Conservation (phyloP, 345 rosid genomes). For the Populus nigra region DNA sequence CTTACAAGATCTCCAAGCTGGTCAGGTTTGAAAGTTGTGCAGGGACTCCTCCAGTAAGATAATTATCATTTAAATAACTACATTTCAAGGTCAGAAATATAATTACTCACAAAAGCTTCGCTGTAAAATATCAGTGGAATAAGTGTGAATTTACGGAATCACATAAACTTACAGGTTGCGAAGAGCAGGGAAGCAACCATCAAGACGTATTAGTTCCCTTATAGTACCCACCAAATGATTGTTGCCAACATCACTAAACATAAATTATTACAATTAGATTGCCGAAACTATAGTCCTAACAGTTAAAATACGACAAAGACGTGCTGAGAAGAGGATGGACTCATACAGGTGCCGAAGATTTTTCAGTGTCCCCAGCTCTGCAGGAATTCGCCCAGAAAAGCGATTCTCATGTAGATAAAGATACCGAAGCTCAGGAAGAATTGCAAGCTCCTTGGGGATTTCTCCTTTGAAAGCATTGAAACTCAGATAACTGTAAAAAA, state of each 20-base stretch:
- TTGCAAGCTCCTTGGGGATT: conserved; percentile 84
- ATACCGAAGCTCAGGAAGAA: conserved; percentile 84
- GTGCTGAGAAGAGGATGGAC: background rate
- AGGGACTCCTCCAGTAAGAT: conserved; percentile 90
- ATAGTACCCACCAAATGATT: conserved; percentile 93
- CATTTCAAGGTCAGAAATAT: conserved; percentile 5
- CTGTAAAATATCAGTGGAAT: background rate
- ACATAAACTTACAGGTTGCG: conserved; percentile 70
- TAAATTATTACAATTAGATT: background rate
- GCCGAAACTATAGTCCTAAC: background rate
- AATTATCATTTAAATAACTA: conserved; percentile 86
- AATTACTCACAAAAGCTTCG: background rate
- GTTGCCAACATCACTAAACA: conserved; percentile 83
- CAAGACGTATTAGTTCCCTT: conserved; percentile 81
- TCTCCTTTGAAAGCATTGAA: conserved; percentile 92
- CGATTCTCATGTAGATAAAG: conserved; percentile 93
- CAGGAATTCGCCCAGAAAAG: conserved; percentile 75
- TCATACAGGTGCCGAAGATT: conserved; percentile 41
- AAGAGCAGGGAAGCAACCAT: conserved; percentile 81
- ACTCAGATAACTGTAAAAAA: conserved; percentile 66
- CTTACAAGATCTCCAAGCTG: conserved; percentile 90
- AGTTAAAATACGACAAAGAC: background rate
- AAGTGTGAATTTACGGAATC: background rate
- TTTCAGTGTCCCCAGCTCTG: conserved; percentile 72
- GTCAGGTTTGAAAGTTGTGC: conserved; percentile 86